Base-by-base conservation (phyloP, 2,329 filamentous ascomycete genomes). In the Periconia digitata region DNA sequence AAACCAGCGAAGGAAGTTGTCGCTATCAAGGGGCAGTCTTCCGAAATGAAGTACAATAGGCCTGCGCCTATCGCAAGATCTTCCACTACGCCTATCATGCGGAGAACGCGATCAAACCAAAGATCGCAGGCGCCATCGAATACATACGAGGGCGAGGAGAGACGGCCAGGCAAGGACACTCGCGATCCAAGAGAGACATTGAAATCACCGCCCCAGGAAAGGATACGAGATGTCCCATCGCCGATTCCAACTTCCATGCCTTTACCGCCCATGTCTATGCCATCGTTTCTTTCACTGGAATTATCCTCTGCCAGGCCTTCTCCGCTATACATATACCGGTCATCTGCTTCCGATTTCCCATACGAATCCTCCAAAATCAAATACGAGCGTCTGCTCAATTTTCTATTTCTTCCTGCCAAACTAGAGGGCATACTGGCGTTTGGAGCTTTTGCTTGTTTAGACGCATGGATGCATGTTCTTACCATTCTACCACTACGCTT, bases 381-480 rank as follows among this genome's bases (percentile, higher is more conserved):
- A 68, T 88, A 97, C 50, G 90, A 97, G 68, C 85, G 95, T 34
- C 78, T 99, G 12, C 81, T 90, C 56, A 97, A 97, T 67, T 95
- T 96, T 51, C 73, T 99, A 6, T 77, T 91, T 21, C 75, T 99
- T 3, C 91, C 92, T 0, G 81, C 84, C 0, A 89, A 87, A 51
- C 79, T 99, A 5, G 94, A 99, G 72, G 82, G 87, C 39, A 87
- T 92, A 0, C 80, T 99, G 6, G 84, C 85, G 50, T 97, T 99
- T 72, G 94, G 94, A 6, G 86, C 89, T 0, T 73, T 97, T 27
- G 92, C 92, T 6, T 99, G 94, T 72, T 78, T 99, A 6, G 94
- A 99, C 69, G 89, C 92, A 1, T 99, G 92, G 91, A 81, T 99
- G 1, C 94, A 96, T 73, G 95, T 90, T 0, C 95, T 99, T 61